Evolutionary conservation across 257 asterid species (phyloP), one percentile per base, ranked within the genome.

Genomic region (Leptodermis oblonga): DNA sequence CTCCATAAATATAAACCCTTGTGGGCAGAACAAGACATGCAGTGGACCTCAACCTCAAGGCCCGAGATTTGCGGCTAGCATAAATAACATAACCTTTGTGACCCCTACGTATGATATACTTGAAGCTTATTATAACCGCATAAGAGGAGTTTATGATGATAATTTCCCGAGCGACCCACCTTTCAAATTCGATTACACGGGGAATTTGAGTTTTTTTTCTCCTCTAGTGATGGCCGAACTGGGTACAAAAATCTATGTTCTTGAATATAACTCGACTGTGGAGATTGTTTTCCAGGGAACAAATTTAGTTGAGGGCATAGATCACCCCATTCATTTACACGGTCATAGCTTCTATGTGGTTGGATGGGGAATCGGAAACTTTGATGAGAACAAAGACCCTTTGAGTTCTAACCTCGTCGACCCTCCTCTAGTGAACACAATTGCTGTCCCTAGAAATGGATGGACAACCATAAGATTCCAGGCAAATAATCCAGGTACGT

Each of bases 281-380:
- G n/a, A n/a, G n/a, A n/a, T n/a, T n/a, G 84, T 87, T n/a, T 61
- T 86, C 3, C 97, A 90, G 11, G 88, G 87, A 14, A 90, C 95
- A 0, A 86, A 76, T 60, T 23, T 81, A 68, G 85, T 84, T 4
- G 72, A 73, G 2, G 86, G 85, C 14, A 43, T 87, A 18, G 95
- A 87, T 69, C 95, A 89, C 49, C 96, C 96, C 2, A 86, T 89
- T 86, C 92, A 89, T 74, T 66, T 89, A 4, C 96, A 89, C 71
- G 95, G 96, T 4, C 78, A 54, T 68, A 82, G 76, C 15, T 85
- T n/a, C n/a, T n/a, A n/a, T n/a, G n/a, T n/a, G n/a, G n/a, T n/a
- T n/a, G n/a, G n/a, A n/a, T n/a, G n/a, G 81, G 95, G 92, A 58
- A 74, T 82, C 4, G 92, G 96, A 0, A 87, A 87, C 75, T 87